Base-by-base conservation (phyloP, 108 stramenopile genomes). In the Schizochytrium sp. region DNA sequence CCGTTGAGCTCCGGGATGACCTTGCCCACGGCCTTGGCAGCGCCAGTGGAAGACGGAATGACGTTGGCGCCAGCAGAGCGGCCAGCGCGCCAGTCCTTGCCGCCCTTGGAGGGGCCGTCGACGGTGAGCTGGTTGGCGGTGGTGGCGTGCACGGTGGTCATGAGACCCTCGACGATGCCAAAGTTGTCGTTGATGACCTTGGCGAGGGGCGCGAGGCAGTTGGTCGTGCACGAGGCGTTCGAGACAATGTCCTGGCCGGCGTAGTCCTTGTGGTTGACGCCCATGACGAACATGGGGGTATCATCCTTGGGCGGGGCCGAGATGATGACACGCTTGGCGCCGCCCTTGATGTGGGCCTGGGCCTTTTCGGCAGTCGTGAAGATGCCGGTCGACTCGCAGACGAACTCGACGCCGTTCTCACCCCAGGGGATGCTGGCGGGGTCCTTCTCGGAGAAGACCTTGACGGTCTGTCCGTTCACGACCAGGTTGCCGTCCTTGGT, bases 141-240 rank as follows among this genome's bases (percentile, higher is more conserved):
- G 97, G 98, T 97, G 96, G 99, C 98, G 95, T 99, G 99, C 90
- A 99, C 99, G 83, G 99, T 99, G 95, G 99, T 99, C 99, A 99
- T 99, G 93, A 99, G 97, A 87, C 96, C 98, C 93, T 97, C 97
- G 89, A 97, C 95, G 90, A 99, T 99, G 89, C 95, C 97, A 93
- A 96, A 99, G 90, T 95, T 96, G 92, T 99, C 98, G 92, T 99
- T 94, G 94, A 99, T 93, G 90, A 97, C 97, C 96, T 99, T 98
- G 87, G 98, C 98, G 94, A 98, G 96, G 88, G 98, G 97, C 90
- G 98, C 98, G 91, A 99, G 97, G 89, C 98, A 97, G 96, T 99
- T 99, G 96, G 98, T 99, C 92, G 98, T 99, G 95, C 98, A 99
- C 43, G 96, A 97, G 43, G 98, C 98, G 93, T 97, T 98, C 28